phyloP scores from a whole-genome alignment of 2,329 filamentous ascomycete species.

The Epichloe sibirici region DNA sequence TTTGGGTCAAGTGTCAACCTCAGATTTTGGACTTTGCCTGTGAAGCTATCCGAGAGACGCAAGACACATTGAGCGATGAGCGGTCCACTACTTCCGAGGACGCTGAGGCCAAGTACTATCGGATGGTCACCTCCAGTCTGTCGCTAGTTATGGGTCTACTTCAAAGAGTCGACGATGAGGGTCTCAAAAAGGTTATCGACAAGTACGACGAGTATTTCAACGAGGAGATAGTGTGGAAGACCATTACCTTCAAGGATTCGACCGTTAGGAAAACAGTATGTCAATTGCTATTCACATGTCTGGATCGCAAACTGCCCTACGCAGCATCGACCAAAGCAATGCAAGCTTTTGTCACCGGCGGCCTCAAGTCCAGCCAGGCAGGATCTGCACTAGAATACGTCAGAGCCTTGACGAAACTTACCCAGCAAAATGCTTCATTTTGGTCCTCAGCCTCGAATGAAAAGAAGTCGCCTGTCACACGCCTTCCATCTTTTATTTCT shows the following conservation, averaged over 20 bases:
- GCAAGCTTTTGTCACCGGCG: slow-evolving; percentile 56
- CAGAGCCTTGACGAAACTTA: slow-evolving; percentile 53
- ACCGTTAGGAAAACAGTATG: slow-evolving; percentile 38
- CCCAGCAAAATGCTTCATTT: slow-evolving; percentile 49
- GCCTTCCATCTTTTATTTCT: slow-evolving; percentile 61
- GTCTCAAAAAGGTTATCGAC: slow-evolving; percentile 46
- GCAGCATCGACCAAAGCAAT: slow-evolving; percentile 38
- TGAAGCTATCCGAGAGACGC: slow-evolving; percentile 68
- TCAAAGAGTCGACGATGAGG: slow-evolving; percentile 29
- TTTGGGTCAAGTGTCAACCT: slow-evolving; percentile 72
- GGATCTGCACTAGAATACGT: slow-evolving; percentile 65
- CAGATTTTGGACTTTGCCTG: slow-evolving; percentile 73
- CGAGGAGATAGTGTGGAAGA: slow-evolving; percentile 54
- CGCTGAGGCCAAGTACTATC: slow-evolving; percentile 70
- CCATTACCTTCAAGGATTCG: slow-evolving; percentile 50
- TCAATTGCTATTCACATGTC: slow-evolving; percentile 36
- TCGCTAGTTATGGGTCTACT: slow-evolving; percentile 43
- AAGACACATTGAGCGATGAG: slow-evolving; percentile 78
- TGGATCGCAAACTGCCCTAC: slow-evolving; percentile 36
- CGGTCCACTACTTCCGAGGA: slow-evolving; percentile 75
- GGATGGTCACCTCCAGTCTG: slow-evolving; percentile 51
- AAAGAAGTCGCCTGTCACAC: slow-evolving; percentile 40
- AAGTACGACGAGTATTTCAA: slow-evolving; percentile 56
- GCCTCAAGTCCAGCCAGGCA: slow-evolving; percentile 57
- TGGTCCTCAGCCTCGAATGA: slow-evolving; percentile 50